Conservation (phyloP, 495 filamentous ascomycete species). For the Penicillium goetzii region DNA sequence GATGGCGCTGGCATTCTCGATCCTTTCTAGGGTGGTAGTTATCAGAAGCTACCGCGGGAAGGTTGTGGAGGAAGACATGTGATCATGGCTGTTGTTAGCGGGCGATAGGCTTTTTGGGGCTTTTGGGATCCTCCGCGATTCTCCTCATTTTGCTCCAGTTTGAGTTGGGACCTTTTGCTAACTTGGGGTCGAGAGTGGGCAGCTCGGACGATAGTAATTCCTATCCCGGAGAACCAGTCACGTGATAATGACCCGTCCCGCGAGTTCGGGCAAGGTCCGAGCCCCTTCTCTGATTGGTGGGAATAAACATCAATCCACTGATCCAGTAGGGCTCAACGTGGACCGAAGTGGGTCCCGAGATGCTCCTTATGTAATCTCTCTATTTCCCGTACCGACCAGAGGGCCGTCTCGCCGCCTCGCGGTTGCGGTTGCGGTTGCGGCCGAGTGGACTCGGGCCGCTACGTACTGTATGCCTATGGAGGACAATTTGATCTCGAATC, state of each 20-base stretch:
- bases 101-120: conserved; percentile 1
- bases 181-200: neutral
- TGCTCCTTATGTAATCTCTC: neutral
- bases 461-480: too few species aligned
- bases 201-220: neutral
- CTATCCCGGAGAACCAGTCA: neutral
- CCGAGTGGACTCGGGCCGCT: conserved; percentile 1
- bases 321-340: neutral
- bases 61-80: neutral
- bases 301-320: neutral
- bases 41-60: conserved; percentile 4
- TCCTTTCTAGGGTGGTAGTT: conserved; percentile 5
- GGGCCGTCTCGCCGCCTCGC: too few species aligned
- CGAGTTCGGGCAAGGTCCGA: neutral
- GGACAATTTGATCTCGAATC: too few species aligned
- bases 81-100: neutral
- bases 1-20: neutral
- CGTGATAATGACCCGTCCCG: neutral
- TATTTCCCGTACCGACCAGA: neutral
- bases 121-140: neutral
- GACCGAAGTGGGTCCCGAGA: neutral
- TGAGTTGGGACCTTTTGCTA: neutral
- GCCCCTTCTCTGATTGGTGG: neutral
- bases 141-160: neutral
- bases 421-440: neutral